These are phyloP conservation scores for Dicorynia guianensis DNA, from an alignment of 306 rosid species.

Conservation along the genomic window DNA sequence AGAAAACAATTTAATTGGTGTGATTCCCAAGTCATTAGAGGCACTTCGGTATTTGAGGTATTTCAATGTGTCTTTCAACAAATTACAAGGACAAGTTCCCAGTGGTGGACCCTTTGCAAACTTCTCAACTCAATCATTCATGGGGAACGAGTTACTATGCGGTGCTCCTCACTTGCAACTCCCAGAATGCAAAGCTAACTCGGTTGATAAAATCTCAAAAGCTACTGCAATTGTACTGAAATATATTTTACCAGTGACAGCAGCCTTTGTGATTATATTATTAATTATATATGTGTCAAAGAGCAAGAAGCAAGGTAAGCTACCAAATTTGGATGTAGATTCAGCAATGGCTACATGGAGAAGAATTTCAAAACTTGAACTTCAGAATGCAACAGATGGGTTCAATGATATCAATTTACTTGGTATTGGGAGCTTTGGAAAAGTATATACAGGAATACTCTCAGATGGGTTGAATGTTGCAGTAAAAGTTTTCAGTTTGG, in stretches of 20 bases:
- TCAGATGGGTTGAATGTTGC: too few species aligned
- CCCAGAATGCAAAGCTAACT: constrained; percentile 26
- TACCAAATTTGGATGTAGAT: background rate
- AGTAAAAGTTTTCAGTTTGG: too few species aligned
- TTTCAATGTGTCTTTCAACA: too few species aligned
- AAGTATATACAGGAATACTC: too few species aligned
- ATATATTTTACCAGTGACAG: background rate
- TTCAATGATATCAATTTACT: constrained; percentile 12
- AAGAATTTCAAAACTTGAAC: constrained; percentile 31
- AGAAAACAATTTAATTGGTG: background rate
- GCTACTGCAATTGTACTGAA: background rate
- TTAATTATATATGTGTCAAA: background rate
- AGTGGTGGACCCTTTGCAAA: constrained; percentile 16
- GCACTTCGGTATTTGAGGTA: too few species aligned
- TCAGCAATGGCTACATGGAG: background rate
- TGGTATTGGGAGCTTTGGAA: background rate
- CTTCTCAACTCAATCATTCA: constrained; percentile 38
- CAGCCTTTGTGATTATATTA: background rate
- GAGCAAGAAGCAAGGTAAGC: background rate
- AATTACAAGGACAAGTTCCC: too few species aligned
- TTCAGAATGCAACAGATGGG: constrained; percentile 30
- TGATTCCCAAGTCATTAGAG: too few species aligned
- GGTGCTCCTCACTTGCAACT: constrained; percentile 18
- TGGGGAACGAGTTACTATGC: constrained; percentile 43
- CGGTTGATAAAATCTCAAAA: background rate